Evolutionary conservation across 108 stramenopile genomes (phyloP).

Genomic region (Conticribra weissflogii): DNA sequence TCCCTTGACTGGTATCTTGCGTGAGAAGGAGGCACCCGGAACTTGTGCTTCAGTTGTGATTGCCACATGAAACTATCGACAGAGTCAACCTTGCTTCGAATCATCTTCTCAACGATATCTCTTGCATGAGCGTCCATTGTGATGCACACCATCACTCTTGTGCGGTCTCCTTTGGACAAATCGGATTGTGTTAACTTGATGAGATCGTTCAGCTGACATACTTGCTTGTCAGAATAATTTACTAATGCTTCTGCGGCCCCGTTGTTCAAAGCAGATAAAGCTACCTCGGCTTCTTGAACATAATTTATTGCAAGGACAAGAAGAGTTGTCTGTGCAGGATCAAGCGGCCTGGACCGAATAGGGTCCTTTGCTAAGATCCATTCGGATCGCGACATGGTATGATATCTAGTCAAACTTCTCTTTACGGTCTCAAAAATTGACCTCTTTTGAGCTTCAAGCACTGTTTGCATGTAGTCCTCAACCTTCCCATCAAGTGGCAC

Average conservation of each 20-base stretch:
- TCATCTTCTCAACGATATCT: slow-evolving; percentile 81
- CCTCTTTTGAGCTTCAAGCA: slow-evolving; percentile 63
- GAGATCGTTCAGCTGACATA: slow-evolving; percentile 75
- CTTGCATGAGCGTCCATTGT: slow-evolving; percentile 87
- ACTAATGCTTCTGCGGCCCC: slow-evolving; percentile 59
- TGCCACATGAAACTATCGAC: slow-evolving; percentile 80
- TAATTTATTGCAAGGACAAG: slow-evolving; percentile 74
- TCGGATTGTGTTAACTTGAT: slow-evolving; percentile 75
- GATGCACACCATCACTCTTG: slow-evolving; percentile 80
- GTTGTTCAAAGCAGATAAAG: slow-evolving; percentile 46
- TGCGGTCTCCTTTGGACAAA: slow-evolving; percentile 71
- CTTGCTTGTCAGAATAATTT: slow-evolving; percentile 60
- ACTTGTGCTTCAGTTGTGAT: slow-evolving; percentile 89
- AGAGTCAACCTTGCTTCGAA: slow-evolving; percentile 55
- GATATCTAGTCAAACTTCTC: slow-evolving; percentile 60
- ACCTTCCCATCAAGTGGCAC: slow-evolving; percentile 83
- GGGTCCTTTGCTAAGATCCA: slow-evolving; percentile 69
- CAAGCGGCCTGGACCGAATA: slow-evolving; percentile 48
- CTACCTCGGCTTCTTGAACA: slow-evolving; percentile 68
- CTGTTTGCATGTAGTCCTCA: slow-evolving; percentile 80
- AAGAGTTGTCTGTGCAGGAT: slow-evolving; percentile 82
- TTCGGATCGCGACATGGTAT: slow-evolving; percentile 58
- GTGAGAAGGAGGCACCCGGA: slow-evolving; percentile 58
- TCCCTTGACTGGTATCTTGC: slow-evolving; percentile 63
- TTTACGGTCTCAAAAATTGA: slow-evolving; percentile 57